Evolutionary conservation across 352 stramenopile genomes (phyloP).

Genomic region (Pythium utonaiense): DNA sequence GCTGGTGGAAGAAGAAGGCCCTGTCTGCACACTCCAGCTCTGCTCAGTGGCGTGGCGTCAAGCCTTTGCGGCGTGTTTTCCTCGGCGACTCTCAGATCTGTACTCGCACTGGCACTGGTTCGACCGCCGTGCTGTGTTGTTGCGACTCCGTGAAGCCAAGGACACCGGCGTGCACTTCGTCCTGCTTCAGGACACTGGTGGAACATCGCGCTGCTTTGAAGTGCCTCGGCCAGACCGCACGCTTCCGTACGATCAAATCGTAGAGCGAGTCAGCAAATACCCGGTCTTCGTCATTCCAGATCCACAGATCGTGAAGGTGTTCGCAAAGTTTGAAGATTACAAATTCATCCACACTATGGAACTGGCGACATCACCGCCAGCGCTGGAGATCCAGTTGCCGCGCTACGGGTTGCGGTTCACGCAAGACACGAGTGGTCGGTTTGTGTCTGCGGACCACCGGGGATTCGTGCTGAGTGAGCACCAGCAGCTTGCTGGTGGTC

Average conservation of each 20-base stretch:
- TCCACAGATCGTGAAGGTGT: conserved; percentile 2
- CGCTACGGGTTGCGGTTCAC: conserved; percentile 40
- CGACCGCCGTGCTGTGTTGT: conserved; percentile 35
- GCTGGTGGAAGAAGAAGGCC: conserved; percentile 30
- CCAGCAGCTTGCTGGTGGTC: neutral
- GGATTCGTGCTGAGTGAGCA: conserved; percentile 9
- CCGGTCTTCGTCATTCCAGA: conserved; percentile 25
- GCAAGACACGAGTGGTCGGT: conserved; percentile 11
- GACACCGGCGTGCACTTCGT: conserved; percentile 22
- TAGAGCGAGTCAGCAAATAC: conserved; percentile 19
- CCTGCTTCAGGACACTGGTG: conserved; percentile 16
- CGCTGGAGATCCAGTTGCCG: conserved; percentile 39
- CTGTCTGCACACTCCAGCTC: conserved; percentile 28
- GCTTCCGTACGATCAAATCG: conserved; percentile 12
- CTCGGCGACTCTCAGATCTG: conserved; percentile 26
- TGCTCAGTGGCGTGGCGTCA: conserved; percentile 30
- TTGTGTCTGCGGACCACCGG: conserved; percentile 32
- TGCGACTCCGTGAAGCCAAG: conserved; percentile 15
- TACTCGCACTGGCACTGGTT: conserved; percentile 57
- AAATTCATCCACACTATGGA: conserved; percentile 31
- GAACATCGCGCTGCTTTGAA: conserved; percentile 27
- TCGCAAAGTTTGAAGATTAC: conserved; percentile 42
- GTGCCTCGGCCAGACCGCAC: conserved; percentile 29
- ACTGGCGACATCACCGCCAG: conserved; percentile 14
- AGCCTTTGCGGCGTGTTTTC: conserved; percentile 21